A percentile compares a stretch with the other conserved stretches of the same genome.
These are phyloP conservation scores for Gryganskiella cystojenkinii DNA, from an alignment of 192 early-diverging fungal genomes.

Conservation along the genomic window DNA sequence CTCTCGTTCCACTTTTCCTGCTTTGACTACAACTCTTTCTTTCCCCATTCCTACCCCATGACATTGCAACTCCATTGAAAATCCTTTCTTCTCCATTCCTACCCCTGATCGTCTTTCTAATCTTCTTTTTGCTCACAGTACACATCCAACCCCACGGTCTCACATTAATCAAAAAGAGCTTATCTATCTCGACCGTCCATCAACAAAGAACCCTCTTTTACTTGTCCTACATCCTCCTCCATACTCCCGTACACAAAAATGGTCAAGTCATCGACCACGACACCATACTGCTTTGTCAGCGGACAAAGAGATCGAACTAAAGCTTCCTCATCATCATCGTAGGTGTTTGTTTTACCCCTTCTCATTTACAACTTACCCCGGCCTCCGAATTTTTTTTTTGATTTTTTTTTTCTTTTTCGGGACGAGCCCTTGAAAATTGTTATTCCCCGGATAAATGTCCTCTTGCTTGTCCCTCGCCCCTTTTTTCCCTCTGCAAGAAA, in stretches of 20 bases:
- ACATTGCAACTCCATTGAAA: background rate
- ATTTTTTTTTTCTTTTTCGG: background rate
- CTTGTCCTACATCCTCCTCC: background rate
- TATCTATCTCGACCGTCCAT: too few relatives aligned
- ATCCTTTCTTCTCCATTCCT: background rate
- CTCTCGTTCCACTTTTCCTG: too few relatives aligned
- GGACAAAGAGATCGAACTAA: constrained; percentile 28
- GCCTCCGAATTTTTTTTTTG: background rate
- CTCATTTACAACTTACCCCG: too few relatives aligned
- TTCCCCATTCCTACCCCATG: too few relatives aligned
- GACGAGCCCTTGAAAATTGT: background rate
- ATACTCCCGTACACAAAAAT: constrained; percentile 5
- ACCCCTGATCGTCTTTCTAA: background rate
- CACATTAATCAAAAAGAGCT: background rate
- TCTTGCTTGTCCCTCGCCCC: too few relatives aligned
- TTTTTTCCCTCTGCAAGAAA: too few relatives aligned
- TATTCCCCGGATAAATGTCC: constrained; percentile 16
- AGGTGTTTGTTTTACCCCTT: too few relatives aligned
- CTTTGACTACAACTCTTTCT: too few relatives aligned
- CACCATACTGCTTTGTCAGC: constrained; percentile 52
- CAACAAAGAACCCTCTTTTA: too few relatives aligned
- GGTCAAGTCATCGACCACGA: constrained; percentile 45
- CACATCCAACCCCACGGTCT: background rate
- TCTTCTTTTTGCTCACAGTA: background rate
- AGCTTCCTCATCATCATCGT: constrained; percentile 28